phyloP scores from a whole-genome alignment of 2,329 filamentous ascomycete species.

The Pyrenophora seminiperda region DNA sequence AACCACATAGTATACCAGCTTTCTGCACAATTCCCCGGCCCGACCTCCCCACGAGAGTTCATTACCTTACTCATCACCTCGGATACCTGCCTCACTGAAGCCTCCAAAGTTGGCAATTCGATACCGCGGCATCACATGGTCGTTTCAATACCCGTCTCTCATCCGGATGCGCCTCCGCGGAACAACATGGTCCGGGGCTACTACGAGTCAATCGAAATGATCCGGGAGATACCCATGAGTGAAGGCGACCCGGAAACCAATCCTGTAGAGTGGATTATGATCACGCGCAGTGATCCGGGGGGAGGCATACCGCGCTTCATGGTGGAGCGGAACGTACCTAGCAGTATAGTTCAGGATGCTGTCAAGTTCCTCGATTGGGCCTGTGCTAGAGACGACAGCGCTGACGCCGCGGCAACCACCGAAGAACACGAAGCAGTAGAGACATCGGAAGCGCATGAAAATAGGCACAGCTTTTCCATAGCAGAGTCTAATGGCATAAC shows the following conservation, averaged over 20 bases:
- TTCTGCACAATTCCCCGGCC: constrained; percentile 87
- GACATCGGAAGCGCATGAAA: constrained; percentile 21
- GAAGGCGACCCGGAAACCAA: constrained; percentile 59
- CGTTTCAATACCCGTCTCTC: constrained; percentile 80
- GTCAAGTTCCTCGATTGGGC: constrained; percentile 84
- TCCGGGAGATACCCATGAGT: constrained; percentile 74
- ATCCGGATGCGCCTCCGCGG: constrained; percentile 72
- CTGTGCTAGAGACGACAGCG: constrained; percentile 55
- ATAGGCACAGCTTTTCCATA: constrained; percentile 30
- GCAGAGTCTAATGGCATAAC: constrained; percentile 43
- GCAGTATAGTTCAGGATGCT: constrained; percentile 77
- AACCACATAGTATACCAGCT: constrained; percentile 73
- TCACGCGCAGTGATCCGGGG: constrained; percentile 85
- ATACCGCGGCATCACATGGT: constrained; percentile 78
- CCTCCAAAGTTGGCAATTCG: constrained; percentile 48
- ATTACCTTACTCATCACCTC: constrained; percentile 78
- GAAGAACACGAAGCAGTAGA: constrained; percentile 34
- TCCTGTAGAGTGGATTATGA: constrained; percentile 89
- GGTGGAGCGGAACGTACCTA: constrained; percentile 86
- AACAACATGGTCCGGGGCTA: constrained; percentile 79
- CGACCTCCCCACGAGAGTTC: constrained; percentile 86
- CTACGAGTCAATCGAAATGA: constrained; percentile 91
- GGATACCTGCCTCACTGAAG: constrained; percentile 56
- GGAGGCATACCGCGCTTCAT: constrained; percentile 87
- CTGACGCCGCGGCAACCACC: neutral